These are phyloP conservation scores for Fusarium kyushuense DNA, from an alignment of 2,329 filamentous ascomycete genomes.

Conservation along the genomic window DNA sequence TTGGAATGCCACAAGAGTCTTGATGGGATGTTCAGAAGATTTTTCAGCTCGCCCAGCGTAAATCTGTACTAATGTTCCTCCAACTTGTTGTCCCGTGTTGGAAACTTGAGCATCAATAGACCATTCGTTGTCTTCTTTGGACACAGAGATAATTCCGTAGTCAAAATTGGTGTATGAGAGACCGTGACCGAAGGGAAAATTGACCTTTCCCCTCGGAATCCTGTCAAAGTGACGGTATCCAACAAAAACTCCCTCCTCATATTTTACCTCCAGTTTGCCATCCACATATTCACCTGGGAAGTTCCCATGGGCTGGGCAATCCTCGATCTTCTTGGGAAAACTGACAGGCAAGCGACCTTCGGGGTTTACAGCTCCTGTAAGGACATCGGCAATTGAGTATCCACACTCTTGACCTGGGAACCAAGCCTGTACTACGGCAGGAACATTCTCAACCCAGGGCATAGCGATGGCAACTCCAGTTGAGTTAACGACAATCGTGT, in stretches of 20 bases:
- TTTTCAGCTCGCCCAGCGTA: slow-evolving; percentile 53
- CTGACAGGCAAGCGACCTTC: slow-evolving; percentile 72
- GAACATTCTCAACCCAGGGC: slow-evolving; percentile 66
- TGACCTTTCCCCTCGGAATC: slow-evolving; percentile 61
- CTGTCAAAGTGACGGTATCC: slow-evolving; percentile 77
- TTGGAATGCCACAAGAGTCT: slow-evolving; percentile 49
- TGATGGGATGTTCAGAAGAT: slow-evolving; percentile 44
- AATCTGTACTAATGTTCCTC: slow-evolving; percentile 66
- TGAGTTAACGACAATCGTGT: slow-evolving; percentile 71
- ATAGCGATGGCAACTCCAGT: slow-evolving; percentile 71
- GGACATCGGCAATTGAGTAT: slow-evolving; percentile 73
- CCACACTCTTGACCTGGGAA: slow-evolving; percentile 77
- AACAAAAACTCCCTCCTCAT: slow-evolving; percentile 75
- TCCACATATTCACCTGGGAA: slow-evolving; percentile 59
- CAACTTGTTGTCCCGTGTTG: slow-evolving; percentile 66
- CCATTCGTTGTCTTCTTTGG: slow-evolving; percentile 58
- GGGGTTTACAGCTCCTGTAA: slow-evolving; percentile 73
- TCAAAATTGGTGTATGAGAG: slow-evolving; percentile 75
- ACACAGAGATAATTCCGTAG: slow-evolving; percentile 58
- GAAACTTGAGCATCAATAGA: slow-evolving; percentile 62
- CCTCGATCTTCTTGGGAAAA: slow-evolving; percentile 69
- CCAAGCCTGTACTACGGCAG: slow-evolving; percentile 73
- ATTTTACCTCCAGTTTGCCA: slow-evolving; percentile 59
- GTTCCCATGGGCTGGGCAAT: slow-evolving; percentile 74
- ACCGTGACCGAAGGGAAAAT: slow-evolving; percentile 75